Percentiles rank a stretch among this genome's conserved stretches.
phyloP scores from a whole-genome alignment of 441 rosid genomes.

The Sinapis alba region DNA sequence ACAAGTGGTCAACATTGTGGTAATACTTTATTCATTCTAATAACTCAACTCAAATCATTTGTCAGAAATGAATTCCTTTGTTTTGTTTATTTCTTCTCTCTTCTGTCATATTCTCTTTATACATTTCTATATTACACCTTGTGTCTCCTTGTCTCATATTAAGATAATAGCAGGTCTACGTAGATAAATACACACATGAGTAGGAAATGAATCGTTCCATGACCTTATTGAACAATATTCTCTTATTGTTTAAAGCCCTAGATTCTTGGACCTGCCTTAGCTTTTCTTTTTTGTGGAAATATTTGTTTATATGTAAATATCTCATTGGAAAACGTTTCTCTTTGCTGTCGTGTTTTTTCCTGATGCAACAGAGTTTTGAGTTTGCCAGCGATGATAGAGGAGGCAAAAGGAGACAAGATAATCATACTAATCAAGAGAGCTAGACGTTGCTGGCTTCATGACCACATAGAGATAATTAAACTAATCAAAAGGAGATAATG shows the following conservation, averaged over 20 bases:
- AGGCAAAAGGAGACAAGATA: constrained; percentile 29
- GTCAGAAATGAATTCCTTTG: background rate
- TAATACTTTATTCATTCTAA: constrained; percentile 20
- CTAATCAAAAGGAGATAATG: background rate
- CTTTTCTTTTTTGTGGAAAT: background rate
- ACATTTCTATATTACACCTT: constrained; percentile 10
- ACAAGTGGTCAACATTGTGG: constrained; percentile 39
- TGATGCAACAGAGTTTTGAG: constrained; percentile 29
- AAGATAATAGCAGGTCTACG: constrained; percentile 10
- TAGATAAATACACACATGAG: constrained; percentile 29
- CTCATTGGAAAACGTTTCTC: constrained; percentile 26
- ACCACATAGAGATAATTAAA: constrained; percentile 31
- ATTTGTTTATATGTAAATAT: constrained; percentile 9
- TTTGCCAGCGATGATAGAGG: constrained; percentile 31
- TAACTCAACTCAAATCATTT: constrained; percentile 29
- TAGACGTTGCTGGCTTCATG: constrained; percentile 34
- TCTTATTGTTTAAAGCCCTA: constrained; percentile 30
- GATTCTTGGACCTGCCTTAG: constrained; percentile 34
- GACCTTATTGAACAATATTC: constrained; percentile 32
- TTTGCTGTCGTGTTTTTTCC: constrained; percentile 21
- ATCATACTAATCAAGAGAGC: constrained; percentile 22
- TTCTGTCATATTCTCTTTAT: constrained; percentile 31
- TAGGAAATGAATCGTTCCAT: constrained; percentile 35
- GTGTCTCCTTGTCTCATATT: constrained; percentile 35
- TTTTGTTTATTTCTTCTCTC: background rate